Evolutionary conservation across 1,284 basidiomycete genomes (phyloP).

Genomic region (Thecaphora thlaspeos): DNA sequence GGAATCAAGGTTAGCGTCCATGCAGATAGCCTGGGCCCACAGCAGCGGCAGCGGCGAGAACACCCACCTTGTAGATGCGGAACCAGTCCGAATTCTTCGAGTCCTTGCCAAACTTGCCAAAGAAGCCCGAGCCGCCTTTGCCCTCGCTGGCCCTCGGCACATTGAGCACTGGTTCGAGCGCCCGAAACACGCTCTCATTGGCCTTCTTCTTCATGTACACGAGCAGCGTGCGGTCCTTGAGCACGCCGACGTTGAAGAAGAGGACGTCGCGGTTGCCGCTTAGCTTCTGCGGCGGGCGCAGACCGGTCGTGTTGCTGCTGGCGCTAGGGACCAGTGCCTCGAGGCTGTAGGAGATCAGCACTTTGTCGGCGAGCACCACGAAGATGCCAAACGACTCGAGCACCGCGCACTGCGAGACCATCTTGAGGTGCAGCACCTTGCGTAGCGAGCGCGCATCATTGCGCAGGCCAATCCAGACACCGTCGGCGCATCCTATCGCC

Average conservation of each 20-base stretch:
- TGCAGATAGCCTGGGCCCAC: too few species aligned
- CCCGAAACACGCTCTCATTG: constrained; percentile 84
- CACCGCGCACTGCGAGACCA: constrained; percentile 90
- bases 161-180: constrained; percentile 84
- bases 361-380: constrained; percentile 88
- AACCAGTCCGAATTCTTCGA: constrained; percentile 85
- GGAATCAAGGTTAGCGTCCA: too few species aligned
- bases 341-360: constrained; percentile 71
- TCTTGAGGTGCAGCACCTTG: constrained; percentile 82
- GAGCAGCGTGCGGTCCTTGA: constrained; percentile 79
- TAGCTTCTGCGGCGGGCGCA: constrained; percentile 72
- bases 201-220: constrained; percentile 95
- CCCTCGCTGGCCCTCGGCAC: constrained; percentile 72
- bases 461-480: constrained; percentile 93
- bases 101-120: constrained; percentile 72
- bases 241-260: constrained; percentile 87
- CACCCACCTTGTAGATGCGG: constrained; percentile 72
- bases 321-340: constrained; percentile 89
- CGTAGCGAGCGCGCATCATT: constrained; percentile 82
- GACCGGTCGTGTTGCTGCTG: constrained; percentile 60
- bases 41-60: constrained; percentile 12
- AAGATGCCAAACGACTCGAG: constrained; percentile 93
- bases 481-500: constrained; percentile 89
- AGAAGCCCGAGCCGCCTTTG: constrained; percentile 65
- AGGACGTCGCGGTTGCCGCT: constrained; percentile 85